Evolutionary conservation across 495 filamentous ascomycete genomes (phyloP).

Genomic region (Hypoxylon intermedium): DNA sequence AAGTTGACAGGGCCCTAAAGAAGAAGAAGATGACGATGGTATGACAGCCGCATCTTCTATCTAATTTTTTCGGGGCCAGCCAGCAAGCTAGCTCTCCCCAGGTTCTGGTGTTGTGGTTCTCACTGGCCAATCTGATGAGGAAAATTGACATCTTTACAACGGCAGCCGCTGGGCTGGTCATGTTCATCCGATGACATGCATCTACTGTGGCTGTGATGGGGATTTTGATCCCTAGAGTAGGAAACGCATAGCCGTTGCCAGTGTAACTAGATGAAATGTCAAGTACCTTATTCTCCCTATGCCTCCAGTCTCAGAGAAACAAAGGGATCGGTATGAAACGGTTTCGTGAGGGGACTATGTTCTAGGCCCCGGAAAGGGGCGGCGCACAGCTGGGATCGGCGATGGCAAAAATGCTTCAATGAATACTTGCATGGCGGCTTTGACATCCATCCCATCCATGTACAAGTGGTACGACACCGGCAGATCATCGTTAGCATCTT

Average conservation of each 20-base stretch:
- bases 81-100: no score
- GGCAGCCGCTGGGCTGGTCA: neutral
- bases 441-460: neutral
- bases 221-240: neutral
- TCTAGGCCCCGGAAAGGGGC: slow-evolving; percentile 3
- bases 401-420: slow-evolving; percentile 1
- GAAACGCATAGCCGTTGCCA: no score
- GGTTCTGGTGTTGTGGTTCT: no score
- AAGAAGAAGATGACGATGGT: slow-evolving; percentile 1
- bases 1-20: neutral
- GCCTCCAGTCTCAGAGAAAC: neutral
- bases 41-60: neutral
- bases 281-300: neutral
- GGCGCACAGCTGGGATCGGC: slow-evolving; percentile 23
- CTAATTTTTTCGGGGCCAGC: neutral
- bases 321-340: neutral
- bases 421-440: slow-evolving; percentile 6
- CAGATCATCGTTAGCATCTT: neutral
- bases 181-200: slow-evolving; percentile 8
- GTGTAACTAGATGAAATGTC: neutral
- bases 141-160: neutral
- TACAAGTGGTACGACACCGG: slow-evolving; percentile 9
- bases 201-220: neutral
- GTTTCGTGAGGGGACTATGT: neutral
- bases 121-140: neutral